Percentiles rank a stretch among this genome's conserved stretches.
These are phyloP conservation scores for Ascochyta lentis DNA, from an alignment of 2,329 filamentous ascomycete species.

Conservation along the genomic window DNA sequence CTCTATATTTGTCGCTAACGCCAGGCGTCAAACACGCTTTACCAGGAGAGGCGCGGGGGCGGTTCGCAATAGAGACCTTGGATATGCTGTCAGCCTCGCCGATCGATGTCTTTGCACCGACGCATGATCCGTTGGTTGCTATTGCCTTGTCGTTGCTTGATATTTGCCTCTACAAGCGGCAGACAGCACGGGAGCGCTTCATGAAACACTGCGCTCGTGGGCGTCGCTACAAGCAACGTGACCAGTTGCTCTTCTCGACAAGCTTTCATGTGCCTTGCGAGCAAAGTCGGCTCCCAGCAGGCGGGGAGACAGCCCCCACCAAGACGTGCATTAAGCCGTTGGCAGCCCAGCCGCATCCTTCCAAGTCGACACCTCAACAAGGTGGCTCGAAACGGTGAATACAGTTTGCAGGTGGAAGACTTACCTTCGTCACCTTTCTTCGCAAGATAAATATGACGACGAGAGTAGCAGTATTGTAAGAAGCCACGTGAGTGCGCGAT, in stretches of 20 bases:
- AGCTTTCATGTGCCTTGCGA: constrained; percentile 19
- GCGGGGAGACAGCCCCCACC: constrained; percentile 1
- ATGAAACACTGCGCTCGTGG: constrained; percentile 26
- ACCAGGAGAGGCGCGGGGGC: constrained; percentile 6
- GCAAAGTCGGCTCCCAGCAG: constrained; percentile 22
- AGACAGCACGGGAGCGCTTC: constrained; percentile 23
- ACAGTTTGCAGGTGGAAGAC: background rate
- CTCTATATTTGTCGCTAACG: constrained; percentile 15
- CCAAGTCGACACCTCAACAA: background rate
- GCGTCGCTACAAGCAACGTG: constrained; percentile 21
- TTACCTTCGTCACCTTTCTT: background rate
- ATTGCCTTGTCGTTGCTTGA: background rate
- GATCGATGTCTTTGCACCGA: constrained; percentile 1
- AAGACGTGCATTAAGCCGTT: background rate
- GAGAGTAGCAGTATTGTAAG: no score
- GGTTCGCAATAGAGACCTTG: constrained; percentile 3
- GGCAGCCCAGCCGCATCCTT: background rate
- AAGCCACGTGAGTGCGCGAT: no score
- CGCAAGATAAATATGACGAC: no score
- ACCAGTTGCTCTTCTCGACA: constrained; percentile 26
- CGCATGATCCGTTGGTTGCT: constrained; percentile 1
- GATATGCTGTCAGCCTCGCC: constrained; percentile 14
- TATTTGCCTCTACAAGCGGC: background rate
- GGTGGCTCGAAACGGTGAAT: background rate
- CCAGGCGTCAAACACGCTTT: constrained; percentile 10